These are phyloP conservation scores for Globisporangium ultimum DNA, from an alignment of 352 stramenopile genomes.

Conservation along the genomic window DNA sequence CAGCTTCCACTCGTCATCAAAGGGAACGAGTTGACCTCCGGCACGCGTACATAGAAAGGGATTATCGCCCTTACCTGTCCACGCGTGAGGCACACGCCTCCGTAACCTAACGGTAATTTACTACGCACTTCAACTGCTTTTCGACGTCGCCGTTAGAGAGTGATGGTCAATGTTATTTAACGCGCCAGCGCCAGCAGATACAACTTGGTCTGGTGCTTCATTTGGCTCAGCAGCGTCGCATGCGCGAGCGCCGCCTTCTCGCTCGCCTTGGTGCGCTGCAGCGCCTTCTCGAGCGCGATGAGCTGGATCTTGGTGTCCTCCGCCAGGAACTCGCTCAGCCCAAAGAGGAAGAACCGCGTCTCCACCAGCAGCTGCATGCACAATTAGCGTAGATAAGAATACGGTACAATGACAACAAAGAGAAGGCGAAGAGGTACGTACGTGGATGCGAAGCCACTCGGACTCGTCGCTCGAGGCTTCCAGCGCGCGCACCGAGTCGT, in stretches of 20 bases:
- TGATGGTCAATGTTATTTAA: too few species aligned
- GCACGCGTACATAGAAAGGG: too few species aligned
- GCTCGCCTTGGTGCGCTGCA: conserved; percentile 30
- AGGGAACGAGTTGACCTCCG: too few species aligned
- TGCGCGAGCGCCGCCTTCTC: conserved; percentile 38
- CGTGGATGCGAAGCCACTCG: conserved; percentile 64
- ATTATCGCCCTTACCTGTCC: too few species aligned
- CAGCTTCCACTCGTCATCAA: too few species aligned
- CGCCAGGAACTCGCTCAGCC: conserved; percentile 46
- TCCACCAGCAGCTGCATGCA: conserved; percentile 52
- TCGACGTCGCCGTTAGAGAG: too few species aligned
- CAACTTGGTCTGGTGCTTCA: conserved; percentile 81
- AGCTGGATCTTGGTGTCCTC: conserved; percentile 53
- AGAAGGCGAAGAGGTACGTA: conserved; percentile 28
- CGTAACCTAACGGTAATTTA: too few species aligned
- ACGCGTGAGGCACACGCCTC: too few species aligned
- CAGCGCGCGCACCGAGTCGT: conserved; percentile 28
- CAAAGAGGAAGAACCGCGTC: conserved; percentile 63
- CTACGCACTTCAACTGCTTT: too few species aligned
- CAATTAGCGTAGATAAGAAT: too few species aligned
- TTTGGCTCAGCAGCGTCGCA: conserved; percentile 54
- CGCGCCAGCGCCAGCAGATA: conserved; percentile 66
- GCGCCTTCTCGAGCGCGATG: conserved; percentile 41
- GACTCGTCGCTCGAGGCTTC: conserved; percentile 15
- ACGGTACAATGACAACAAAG: conserved; percentile 11